These are phyloP conservation scores for Fusarium sp. DNA, from an alignment of 2,329 filamentous ascomycete genomes.

Conservation along the genomic window DNA sequence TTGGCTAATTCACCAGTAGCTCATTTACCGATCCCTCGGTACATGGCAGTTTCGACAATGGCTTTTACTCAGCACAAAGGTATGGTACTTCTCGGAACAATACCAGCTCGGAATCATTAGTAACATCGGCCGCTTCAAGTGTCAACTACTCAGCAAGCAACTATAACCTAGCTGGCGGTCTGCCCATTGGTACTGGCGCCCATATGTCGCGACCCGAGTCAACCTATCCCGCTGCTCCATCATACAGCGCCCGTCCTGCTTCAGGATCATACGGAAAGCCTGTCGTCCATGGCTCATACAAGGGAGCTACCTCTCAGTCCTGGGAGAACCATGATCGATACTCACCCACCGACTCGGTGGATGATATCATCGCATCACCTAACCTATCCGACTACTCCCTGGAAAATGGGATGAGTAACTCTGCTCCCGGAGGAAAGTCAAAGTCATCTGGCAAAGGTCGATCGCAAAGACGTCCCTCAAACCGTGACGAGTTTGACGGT, in stretches of 20 bases:
- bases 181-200: conserved; percentile 48
- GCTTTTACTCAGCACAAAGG: conserved; percentile 52
- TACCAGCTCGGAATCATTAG: conserved; percentile 32
- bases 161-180: conserved; percentile 44
- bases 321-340: conserved; percentile 63
- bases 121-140: conserved; percentile 54
- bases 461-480: conserved; percentile 76
- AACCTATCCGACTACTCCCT: conserved; percentile 69
- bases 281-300: conserved; percentile 51
- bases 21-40: conserved; percentile 47
- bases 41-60: conserved; percentile 51
- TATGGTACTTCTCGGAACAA: conserved; percentile 45
- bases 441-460: conserved; percentile 61
- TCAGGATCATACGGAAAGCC: conserved; percentile 53
- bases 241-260: conserved; percentile 56
- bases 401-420: conserved; percentile 59
- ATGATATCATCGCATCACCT: conserved; percentile 68
- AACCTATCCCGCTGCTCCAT: conserved; percentile 51
- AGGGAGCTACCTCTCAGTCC: conserved; percentile 53
- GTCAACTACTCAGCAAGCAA: conserved; percentile 54
- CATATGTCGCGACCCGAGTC: conserved; percentile 54
- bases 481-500: conserved; percentile 90
- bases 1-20: conserved; percentile 46
- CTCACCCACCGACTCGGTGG: conserved; percentile 67
- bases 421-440: conserved; percentile 54